These are phyloP conservation scores for Boletus bicolor DNA, from an alignment of 768 basidiomycete genomes.

Conservation along the genomic window DNA sequence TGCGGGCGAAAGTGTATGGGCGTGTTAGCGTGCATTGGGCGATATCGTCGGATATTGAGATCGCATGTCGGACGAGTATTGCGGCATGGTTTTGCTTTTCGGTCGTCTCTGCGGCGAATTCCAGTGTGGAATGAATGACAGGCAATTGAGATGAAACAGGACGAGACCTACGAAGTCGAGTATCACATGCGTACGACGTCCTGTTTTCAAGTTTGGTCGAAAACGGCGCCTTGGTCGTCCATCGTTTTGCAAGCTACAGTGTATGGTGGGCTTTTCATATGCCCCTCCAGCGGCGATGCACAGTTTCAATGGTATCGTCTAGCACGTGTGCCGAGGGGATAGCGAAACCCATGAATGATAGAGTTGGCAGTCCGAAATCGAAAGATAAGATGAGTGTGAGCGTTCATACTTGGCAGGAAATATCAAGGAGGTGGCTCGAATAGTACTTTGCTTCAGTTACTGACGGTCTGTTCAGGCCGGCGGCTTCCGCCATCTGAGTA, in stretches of 20 bases:
- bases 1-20: neutral
- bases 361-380: slow-evolving; percentile 1
- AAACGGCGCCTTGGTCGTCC: neutral
- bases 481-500: no score
- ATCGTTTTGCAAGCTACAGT: no score
- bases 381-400: neutral
- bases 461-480: no score
- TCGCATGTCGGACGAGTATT: neutral
- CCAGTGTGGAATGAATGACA: neutral
- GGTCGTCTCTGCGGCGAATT: neutral
- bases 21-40: neutral
- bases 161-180: no score
- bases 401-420: neutral
- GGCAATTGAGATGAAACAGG: no score
- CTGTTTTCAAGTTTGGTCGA: neutral
- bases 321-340: slow-evolving; percentile 9
- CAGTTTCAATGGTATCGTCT: neutral
- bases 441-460: neutral
- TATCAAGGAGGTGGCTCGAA: neutral
- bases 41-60: neutral
- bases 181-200: no score
- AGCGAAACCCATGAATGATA: neutral
- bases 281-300: neutral
- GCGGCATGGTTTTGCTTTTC: neutral
- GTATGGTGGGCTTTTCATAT: no score